Evolutionary conservation across 2,329 filamentous ascomycete genomes (phyloP).

Genomic region (Aspergillus proliferans): DNA sequence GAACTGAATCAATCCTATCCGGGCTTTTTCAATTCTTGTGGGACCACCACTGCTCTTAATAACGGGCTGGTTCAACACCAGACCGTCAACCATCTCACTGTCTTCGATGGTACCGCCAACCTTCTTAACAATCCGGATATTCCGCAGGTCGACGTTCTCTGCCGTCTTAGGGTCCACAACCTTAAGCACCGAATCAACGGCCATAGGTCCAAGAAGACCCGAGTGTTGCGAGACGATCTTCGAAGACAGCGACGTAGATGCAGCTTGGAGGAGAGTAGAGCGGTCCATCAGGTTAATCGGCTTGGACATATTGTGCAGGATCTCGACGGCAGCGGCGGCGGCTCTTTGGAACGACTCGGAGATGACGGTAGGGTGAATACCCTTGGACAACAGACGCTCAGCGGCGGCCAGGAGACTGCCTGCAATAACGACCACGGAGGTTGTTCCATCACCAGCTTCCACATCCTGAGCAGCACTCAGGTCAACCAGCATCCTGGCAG

Average conservation of each 20-base stretch:
- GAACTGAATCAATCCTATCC: conserved; percentile 96
- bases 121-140: conserved; percentile 96
- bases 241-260: conserved; percentile 92
- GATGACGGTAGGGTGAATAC: conserved; percentile 94
- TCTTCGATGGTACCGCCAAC: conserved; percentile 97
- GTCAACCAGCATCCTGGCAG: conserved; percentile 98
- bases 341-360: conserved; percentile 96
- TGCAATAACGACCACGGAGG: conserved; percentile 95
- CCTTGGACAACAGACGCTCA: conserved; percentile 82
- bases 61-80: conserved; percentile 86
- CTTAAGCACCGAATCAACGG: conserved; percentile 91
- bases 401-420: conserved; percentile 91
- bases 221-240: conserved; percentile 99
- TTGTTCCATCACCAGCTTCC: conserved; percentile 96
- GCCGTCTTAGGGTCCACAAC: conserved; percentile 93
- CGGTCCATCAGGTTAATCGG: conserved; percentile 86
- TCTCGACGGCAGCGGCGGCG: conserved; percentile 77
- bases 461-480: conserved; percentile 96
- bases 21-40: conserved; percentile 90
- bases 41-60: conserved; percentile 92
- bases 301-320: conserved; percentile 92
- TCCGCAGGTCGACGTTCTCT: conserved; percentile 92
- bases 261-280: conserved; percentile 85
- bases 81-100: conserved; percentile 90
- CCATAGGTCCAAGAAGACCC: conserved; percentile 92